Conservation (phyloP, 306 rosid genomes). For the Ammopiptanthus mongolicus region DNA sequence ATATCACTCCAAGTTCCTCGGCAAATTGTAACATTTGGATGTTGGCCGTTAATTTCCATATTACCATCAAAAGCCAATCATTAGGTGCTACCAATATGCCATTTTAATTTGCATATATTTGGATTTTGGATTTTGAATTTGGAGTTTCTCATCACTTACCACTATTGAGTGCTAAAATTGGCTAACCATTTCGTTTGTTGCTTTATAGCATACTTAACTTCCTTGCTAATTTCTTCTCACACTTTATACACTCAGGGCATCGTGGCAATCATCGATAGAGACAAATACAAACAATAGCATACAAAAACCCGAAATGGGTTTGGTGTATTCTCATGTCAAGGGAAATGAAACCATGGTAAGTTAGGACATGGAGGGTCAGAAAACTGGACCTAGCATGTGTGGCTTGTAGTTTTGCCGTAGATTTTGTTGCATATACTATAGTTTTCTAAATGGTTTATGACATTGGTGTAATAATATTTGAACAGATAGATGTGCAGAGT, state of each 20-base stretch:
- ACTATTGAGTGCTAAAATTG: neutral
- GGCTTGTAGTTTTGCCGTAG: conserved; percentile 11
- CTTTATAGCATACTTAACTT: neutral
- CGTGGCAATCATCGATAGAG: conserved; percentile 52
- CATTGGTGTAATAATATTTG: neutral
- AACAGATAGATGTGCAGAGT: conserved; percentile 39
- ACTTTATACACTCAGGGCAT: conserved; percentile 39
- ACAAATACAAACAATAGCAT: conserved; percentile 31
- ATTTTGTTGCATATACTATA: conserved; percentile 6
- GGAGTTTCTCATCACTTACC: neutral
- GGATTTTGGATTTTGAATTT: conserved; percentile 14
- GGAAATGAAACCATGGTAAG: conserved; percentile 53
- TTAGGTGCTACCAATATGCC: neutral
- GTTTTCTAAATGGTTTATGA: neutral
- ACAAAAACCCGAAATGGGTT: conserved; percentile 33
- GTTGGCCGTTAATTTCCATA: conserved; percentile 17
- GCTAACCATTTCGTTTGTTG: neutral
- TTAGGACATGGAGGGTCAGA: neutral
- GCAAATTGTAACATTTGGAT: conserved; percentile 20
- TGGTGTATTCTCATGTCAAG: conserved; percentile 31
- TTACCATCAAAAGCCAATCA: conserved; percentile 17
- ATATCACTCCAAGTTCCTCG: neutral
- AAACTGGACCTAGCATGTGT: conserved; percentile 21
- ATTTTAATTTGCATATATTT: neutral
- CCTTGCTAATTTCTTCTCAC: neutral